A percentile compares a stretch with the other conserved stretches of the same genome.
Evolutionary conservation across 805 yeast species (phyloP).

Genomic region (Candida broadrunensis): DNA sequence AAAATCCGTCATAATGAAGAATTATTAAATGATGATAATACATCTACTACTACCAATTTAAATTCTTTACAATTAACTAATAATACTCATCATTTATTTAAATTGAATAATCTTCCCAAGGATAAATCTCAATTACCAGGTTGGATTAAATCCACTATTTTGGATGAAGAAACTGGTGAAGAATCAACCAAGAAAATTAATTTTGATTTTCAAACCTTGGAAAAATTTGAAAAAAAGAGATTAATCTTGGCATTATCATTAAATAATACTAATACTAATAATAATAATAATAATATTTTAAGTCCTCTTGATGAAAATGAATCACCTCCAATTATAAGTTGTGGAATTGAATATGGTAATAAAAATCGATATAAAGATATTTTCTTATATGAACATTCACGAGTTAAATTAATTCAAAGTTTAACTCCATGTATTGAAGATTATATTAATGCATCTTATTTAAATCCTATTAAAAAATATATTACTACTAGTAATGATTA

Average conservation of each 20-base stretch:
- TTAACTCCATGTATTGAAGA: conserved; percentile 29
- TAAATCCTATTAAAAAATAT: conserved; percentile 23
- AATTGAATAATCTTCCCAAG: conserved; percentile 11
- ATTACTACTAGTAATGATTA: conserved; percentile 3
- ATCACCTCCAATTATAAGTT: conserved; percentile 47
- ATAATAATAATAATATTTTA: conserved; percentile 13
- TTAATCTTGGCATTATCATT: conserved; percentile 40
- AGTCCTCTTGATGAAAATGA: conserved; percentile 13
- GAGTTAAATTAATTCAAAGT: conserved; percentile 54
- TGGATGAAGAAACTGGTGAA: conserved; percentile 2
- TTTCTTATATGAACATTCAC: conserved; percentile 79
- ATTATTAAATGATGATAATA: not conserved
- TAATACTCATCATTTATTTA: conserved; percentile 7
- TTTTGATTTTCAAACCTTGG: conserved; percentile 58
- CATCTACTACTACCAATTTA: not conserved
- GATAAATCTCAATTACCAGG: conserved; percentile 21
- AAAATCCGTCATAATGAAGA: conserved; percentile 55
- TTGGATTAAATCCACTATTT: conserved; percentile 19
- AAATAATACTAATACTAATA: not conserved
- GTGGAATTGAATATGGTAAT: conserved; percentile 77
- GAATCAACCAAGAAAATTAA: conserved; percentile 13
- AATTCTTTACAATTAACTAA: not conserved
- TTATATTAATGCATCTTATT: conserved; percentile 86
- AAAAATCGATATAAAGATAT: conserved; percentile 89
- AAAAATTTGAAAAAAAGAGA: conserved; percentile 66